These are phyloP conservation scores for Sporobolomyces pararoseus DNA, from an alignment of 768 basidiomycete species.

Conservation along the genomic window DNA sequence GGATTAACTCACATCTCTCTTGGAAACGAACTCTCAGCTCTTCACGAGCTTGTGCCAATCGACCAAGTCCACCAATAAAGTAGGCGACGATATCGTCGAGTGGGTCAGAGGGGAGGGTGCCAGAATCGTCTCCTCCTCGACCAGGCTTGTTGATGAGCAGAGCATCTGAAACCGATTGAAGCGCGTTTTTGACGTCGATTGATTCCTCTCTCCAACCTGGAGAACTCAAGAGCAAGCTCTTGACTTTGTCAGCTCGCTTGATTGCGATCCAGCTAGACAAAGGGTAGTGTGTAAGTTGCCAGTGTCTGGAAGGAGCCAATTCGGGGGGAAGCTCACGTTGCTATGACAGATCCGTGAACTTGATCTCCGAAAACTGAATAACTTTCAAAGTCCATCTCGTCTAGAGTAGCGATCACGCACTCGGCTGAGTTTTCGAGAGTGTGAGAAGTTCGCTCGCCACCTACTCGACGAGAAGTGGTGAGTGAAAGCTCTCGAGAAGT, in stretches of 20 bases:
- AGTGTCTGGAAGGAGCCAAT: too few relatives aligned
- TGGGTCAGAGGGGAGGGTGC: constrained; percentile 6
- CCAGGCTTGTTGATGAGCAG: constrained; percentile 13
- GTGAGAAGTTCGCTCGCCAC: constrained; percentile 25
- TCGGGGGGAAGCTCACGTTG: constrained; percentile 2
- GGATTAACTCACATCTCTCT: constrained; percentile 16
- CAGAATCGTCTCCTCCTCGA: constrained; percentile 11
- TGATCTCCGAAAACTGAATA: constrained; percentile 26
- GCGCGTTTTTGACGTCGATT: not conserved
- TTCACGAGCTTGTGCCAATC: not conserved
- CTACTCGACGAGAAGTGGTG: too few relatives aligned
- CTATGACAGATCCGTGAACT: constrained; percentile 15
- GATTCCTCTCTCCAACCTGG: constrained; percentile 25
- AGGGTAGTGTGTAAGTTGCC: too few relatives aligned
- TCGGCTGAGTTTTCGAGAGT: constrained; percentile 33
- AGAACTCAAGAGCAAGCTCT: constrained; percentile 15
- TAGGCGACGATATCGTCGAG: constrained; percentile 21
- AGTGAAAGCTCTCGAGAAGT: too few relatives aligned
- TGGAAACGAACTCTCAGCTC: constrained; percentile 7
- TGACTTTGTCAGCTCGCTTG: constrained; percentile 18
- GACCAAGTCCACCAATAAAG: not conserved
- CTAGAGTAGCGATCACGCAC: constrained; percentile 16
- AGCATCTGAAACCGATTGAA: not conserved
- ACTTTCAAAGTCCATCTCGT: constrained; percentile 11
- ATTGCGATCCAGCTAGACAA: constrained; percentile 10